Evolutionary conservation across 345 rosid species (phyloP).

Genomic region (Kernera saxatilis): DNA sequence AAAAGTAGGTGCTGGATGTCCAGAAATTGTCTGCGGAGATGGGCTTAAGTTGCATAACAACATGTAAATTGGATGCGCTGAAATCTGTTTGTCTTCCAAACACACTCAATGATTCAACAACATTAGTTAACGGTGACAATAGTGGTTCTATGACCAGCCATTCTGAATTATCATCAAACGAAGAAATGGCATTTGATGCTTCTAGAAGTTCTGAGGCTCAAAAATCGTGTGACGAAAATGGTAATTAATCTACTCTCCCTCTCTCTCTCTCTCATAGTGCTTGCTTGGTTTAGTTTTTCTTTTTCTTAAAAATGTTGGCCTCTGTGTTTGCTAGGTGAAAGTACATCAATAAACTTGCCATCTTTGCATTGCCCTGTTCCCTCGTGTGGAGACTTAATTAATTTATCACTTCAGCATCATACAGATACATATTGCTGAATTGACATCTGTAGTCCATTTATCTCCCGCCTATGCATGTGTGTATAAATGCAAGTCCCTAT

Average conservation of each 20-base stretch:
- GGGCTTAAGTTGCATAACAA: conserved; percentile 74
- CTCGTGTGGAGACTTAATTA: neutral
- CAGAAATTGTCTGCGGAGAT: conserved; percentile 81
- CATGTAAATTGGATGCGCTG: conserved; percentile 82
- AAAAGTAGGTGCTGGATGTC: conserved; percentile 59
- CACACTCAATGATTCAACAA: conserved; percentile 32
- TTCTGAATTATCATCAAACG: conserved; percentile 32
- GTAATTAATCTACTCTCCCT: conserved; percentile 32
- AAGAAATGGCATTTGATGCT: conserved; percentile 27
- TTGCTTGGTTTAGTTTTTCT: neutral
- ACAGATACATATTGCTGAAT: neutral
- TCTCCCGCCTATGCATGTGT: neutral
- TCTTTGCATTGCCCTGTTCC: neutral
- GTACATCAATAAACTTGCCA: neutral
- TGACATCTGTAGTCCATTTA: neutral
- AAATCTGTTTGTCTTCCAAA: conserved; percentile 62
- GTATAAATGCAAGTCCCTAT: neutral
- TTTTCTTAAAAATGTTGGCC: neutral
- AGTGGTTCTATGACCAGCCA: conserved; percentile 21
- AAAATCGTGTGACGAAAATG: conserved; percentile 27
- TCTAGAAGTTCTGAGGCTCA: conserved; percentile 30
- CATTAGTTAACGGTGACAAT: conserved; percentile 19
- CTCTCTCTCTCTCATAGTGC: neutral
- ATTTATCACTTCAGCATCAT: neutral
- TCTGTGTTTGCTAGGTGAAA: conserved; percentile 7